A percentile compares a stretch with the other conserved stretches of the same genome.
These are phyloP conservation scores for Salvia hispanica DNA, from an alignment of 257 asterid species.

Conservation along the genomic window DNA sequence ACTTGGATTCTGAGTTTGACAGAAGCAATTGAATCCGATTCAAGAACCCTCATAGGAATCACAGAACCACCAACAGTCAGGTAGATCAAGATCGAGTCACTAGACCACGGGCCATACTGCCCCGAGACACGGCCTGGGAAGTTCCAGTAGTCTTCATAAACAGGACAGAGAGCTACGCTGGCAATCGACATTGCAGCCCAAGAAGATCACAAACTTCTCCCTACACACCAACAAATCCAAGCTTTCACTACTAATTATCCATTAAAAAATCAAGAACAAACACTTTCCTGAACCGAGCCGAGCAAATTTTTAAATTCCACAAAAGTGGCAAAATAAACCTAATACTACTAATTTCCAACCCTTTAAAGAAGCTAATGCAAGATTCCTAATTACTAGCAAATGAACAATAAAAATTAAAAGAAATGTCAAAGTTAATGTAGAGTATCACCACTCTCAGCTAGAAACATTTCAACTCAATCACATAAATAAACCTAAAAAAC, in stretches of 20 bases:
- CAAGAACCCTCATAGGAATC: constrained; percentile 68
- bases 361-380: constrained; percentile 28
- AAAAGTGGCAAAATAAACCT: not conserved
- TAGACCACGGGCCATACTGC: constrained; percentile 39
- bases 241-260: constrained; percentile 20
- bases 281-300: constrained; percentile 15
- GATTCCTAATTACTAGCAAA: constrained; percentile 12
- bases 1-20: constrained; percentile 70
- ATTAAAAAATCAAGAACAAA: constrained; percentile 25
- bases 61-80: constrained; percentile 62
- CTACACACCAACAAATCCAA: constrained; percentile 33
- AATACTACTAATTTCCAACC: constrained; percentile 20
- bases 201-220: constrained; percentile 36
- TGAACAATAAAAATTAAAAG: constrained; percentile 12
- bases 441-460: constrained; percentile 5
- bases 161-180: constrained; percentile 75
- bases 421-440: not conserved
- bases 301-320: not conserved
- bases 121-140: constrained; percentile 48
- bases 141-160: constrained; percentile 58
- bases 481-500: constrained; percentile 6
- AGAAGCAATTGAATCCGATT: constrained; percentile 75
- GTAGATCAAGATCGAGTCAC: constrained; percentile 67
- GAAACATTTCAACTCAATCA: constrained; percentile 3
- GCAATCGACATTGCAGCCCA: constrained; percentile 64